These are phyloP conservation scores for Nyctanthes arbortristis DNA, from an alignment of 257 asterid genomes.

Conservation along the genomic window DNA sequence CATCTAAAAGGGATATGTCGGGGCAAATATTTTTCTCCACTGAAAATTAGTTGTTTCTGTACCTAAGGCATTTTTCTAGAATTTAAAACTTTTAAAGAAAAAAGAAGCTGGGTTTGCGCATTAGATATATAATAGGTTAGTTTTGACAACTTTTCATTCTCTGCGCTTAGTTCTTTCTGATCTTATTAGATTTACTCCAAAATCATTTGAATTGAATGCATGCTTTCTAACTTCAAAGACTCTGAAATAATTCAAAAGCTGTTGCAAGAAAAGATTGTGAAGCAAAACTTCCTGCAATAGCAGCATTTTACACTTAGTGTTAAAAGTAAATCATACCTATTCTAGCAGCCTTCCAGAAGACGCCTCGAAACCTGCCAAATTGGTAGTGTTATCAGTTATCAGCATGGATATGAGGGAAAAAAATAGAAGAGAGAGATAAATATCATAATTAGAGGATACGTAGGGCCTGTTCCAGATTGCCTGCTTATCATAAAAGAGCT, in stretches of 20 bases:
- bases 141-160: background rate
- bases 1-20: background rate
- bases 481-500: too few species aligned
- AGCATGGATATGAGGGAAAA: slow-evolving; percentile 17
- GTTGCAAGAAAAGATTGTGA: slow-evolving; percentile 3
- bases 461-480: too few species aligned
- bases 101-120: slow-evolving; percentile 1
- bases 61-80: background rate
- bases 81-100: slow-evolving; percentile 5
- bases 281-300: slow-evolving; percentile 13
- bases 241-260: background rate
- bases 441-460: background rate
- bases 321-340: slow-evolving; percentile 40
- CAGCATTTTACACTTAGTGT: slow-evolving; percentile 5
- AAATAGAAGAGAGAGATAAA: background rate
- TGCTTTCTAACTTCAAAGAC: background rate
- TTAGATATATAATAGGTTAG: too few species aligned
- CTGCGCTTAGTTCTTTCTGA: background rate
- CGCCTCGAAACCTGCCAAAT: slow-evolving; percentile 55
- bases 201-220: background rate
- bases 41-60: background rate
- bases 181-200: background rate
- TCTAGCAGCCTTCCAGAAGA: slow-evolving; percentile 66
- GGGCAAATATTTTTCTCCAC: slow-evolving; percentile 9
- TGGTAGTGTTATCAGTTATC: slow-evolving; percentile 18